Evolutionary conservation across 768 basidiomycete genomes (phyloP).

Genomic region (Mycena galopus): DNA sequence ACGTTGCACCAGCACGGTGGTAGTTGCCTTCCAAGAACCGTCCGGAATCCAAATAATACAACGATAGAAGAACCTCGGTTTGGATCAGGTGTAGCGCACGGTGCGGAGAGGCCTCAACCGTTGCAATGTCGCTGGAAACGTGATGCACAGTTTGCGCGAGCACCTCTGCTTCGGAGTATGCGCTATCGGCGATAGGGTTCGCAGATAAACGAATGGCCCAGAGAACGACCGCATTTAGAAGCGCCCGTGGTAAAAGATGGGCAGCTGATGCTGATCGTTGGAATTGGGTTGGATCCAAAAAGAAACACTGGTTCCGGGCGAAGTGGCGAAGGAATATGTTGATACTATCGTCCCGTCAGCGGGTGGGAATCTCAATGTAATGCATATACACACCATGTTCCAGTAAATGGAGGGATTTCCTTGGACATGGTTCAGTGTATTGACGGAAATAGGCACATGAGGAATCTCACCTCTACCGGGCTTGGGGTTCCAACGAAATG

Average conservation of each 20-base stretch:
- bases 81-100: constrained; percentile 19
- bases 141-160: not conserved
- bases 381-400: not conserved
- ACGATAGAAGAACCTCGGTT: constrained; percentile 19
- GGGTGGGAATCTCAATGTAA: not conserved
- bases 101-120: not conserved
- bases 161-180: constrained; percentile 6
- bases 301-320: constrained; percentile 13
- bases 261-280: not conserved
- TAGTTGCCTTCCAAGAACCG: constrained; percentile 5
- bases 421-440: not conserved
- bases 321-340: constrained; percentile 9
- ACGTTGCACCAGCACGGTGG: constrained; percentile 23
- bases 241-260: not conserved
- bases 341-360: not conserved
- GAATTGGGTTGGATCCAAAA: not conserved
- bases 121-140: not conserved
- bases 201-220: constrained; percentile 27
- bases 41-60: constrained; percentile 27
- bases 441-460: not conserved
- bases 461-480: constrained; percentile 1
- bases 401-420: not conserved
- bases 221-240: constrained; percentile 17
- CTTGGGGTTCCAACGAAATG: not conserved
- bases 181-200: not conserved